Base-by-base conservation (phyloP, 1,284 basidiomycete genomes). In the Pseudozyma sp. region DNA sequence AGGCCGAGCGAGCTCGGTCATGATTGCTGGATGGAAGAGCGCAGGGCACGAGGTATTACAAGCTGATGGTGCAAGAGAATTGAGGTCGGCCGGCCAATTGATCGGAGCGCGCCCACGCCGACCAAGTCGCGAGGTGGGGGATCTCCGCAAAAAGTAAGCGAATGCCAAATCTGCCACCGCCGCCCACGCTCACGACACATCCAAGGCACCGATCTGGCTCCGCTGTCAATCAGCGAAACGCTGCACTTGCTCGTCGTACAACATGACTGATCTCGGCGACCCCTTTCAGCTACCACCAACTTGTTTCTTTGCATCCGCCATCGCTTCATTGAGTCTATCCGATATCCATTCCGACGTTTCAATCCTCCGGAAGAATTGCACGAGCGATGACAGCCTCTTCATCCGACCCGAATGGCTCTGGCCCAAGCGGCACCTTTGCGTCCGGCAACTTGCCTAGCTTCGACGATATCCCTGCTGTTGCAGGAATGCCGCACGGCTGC, bases 401-500 rank as follows among this genome's bases (percentile, higher is more conserved):
- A 17, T 64, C 51, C 1, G 42, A 44, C 16, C 34, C 34, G 11
- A 43, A 46, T 13, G 35, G 24, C 39, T 30, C 34, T 30, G 35
- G 33, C 44, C 31, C 17, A 1, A 49, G 34, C 5, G 59, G 68
- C 2, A 46, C 47, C 29, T 53, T 51, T 8, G 55, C 55, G 6
- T 35, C 56, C 4, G 42, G 40, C 54, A 19, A 31, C 16, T 19
- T 73, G 1, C 70, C 70, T 7, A 52, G 49, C 47, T 73, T 68
- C 16, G 66, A 73, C 37, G 43, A 68, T 24, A 56, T 73, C 33
- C 70, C 70, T 0, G 40, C 54, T 0, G 66, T 73, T 7, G 33
- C 49, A 1, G 70, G 59, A 7, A 73, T 73, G 70, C 70, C 66
- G 16, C 65, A 68, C 31, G 71, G 71, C 16, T 74, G 67, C 34